These are phyloP conservation scores for Pythium apleroticum DNA, from an alignment of 352 stramenopile genomes.

Conservation along the genomic window DNA sequence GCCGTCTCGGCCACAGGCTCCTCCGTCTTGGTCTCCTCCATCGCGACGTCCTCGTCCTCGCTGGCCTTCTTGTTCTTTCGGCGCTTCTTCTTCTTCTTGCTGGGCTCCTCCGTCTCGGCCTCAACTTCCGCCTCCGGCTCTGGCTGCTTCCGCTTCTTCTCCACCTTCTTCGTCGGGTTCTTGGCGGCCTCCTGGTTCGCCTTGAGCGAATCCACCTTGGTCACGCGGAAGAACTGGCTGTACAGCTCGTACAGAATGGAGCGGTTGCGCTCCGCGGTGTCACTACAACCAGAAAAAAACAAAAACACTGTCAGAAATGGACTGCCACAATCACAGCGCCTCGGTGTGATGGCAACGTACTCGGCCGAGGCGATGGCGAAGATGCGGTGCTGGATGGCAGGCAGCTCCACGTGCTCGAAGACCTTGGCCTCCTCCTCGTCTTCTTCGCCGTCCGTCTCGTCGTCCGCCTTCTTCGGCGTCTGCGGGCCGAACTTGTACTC, in stretches of 20 bases:
- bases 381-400: conserved; percentile 74
- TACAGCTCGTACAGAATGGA: conserved; percentile 77
- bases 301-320: neutral
- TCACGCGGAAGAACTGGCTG: conserved; percentile 65
- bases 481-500: conserved; percentile 70
- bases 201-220: conserved; percentile 79
- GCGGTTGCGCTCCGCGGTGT: conserved; percentile 78
- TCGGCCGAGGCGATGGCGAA: conserved; percentile 76
- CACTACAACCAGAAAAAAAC: conserved; percentile 30
- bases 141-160: conserved; percentile 35
- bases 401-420: conserved; percentile 65
- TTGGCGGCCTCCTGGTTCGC: conserved; percentile 30
- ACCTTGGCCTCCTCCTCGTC: conserved; percentile 54
- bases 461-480: conserved; percentile 24
- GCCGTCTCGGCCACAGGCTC: conserved; percentile 1
- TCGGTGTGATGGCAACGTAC: conserved; percentile 28
- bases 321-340: neutral
- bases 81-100: conserved; percentile 38
- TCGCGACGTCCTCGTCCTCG: conserved; percentile 22
- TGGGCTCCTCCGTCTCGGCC: conserved; percentile 5
- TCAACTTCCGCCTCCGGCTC: conserved; percentile 8
- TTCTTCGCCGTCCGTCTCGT: conserved; percentile 38
- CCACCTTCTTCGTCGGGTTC: conserved; percentile 22
- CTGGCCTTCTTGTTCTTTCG: conserved; percentile 48
- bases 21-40: conserved; percentile 26